Percentiles rank a stretch among this genome's conserved stretches.
These are phyloP conservation scores for Physcomitrium patens DNA, from an alignment of 225 moss, liverwort and hornwort genomes.

Conservation along the genomic window DNA sequence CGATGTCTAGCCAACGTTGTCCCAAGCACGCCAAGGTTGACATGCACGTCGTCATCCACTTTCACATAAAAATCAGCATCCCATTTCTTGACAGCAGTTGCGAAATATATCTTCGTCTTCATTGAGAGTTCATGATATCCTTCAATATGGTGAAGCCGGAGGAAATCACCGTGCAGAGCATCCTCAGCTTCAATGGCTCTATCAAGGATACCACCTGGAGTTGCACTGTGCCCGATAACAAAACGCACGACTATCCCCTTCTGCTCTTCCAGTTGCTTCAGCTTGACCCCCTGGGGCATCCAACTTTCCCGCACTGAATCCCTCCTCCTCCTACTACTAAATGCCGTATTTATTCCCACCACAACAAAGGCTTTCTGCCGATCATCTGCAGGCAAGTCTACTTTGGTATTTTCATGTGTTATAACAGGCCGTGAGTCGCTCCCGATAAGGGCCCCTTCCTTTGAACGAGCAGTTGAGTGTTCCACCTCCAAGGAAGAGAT, in stretches of 20 bases:
- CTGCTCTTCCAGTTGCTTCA: conserved; percentile 60
- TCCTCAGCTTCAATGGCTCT: conserved; percentile 74
- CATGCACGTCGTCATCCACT: conserved; percentile 50
- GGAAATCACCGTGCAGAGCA: conserved; percentile 62
- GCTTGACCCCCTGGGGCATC: conserved; percentile 76
- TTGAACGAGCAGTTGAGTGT: conserved; percentile 51
- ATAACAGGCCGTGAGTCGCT: conserved; percentile 44
- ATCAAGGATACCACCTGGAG: conserved; percentile 70
- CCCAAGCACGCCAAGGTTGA: conserved; percentile 65
- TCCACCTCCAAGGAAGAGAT: conserved; percentile 70
- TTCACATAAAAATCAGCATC: no score
- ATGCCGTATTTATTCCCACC: conserved; percentile 72
- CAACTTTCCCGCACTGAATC: conserved; percentile 73
- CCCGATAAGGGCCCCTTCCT: conserved; percentile 38
- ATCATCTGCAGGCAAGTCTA: conserved; percentile 46
- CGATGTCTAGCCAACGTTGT: conserved; percentile 68
- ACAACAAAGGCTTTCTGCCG: conserved; percentile 69
- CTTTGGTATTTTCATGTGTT: conserved; percentile 26
- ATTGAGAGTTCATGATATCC: conserved; percentile 72
- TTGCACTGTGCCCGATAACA: conserved; percentile 75
- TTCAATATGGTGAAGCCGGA: conserved; percentile 69
- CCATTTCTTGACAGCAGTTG: conserved; percentile 55
- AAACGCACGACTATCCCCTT: conserved; percentile 71
- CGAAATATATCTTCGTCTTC: conserved; percentile 73
- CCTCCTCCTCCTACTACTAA: conserved; percentile 69